phyloP scores from a whole-genome alignment of 257 asterid genomes.

The Salvia splendens region DNA sequence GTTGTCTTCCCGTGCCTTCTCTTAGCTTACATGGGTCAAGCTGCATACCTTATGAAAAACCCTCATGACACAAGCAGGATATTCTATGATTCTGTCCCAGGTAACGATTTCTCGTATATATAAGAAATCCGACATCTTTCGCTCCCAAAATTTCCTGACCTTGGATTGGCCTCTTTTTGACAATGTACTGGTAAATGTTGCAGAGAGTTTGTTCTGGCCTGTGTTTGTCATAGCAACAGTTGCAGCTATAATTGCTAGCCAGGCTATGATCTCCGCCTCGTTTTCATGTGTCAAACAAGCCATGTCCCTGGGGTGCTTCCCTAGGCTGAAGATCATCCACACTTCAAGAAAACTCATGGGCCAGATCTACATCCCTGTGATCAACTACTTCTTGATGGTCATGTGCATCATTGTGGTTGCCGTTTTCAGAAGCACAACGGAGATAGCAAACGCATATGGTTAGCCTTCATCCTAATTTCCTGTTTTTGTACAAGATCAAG shows the following conservation, averaged over 20 bases:
- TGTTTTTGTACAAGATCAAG: background rate
- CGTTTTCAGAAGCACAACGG: slow-evolving; percentile 76
- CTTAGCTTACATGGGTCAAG: slow-evolving; percentile 96
- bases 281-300: slow-evolving; percentile 94
- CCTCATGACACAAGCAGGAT: slow-evolving; percentile 60
- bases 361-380: slow-evolving; percentile 86
- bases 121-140: background rate
- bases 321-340: slow-evolving; percentile 86
- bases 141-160: background rate
- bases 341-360: slow-evolving; percentile 91
- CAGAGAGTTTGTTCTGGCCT: slow-evolving; percentile 92
- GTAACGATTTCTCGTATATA: slow-evolving; percentile 36
- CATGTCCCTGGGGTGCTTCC: slow-evolving; percentile 98
- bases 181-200: slow-evolving; percentile 24
- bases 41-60: slow-evolving; percentile 75
- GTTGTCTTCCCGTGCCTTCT: slow-evolving; percentile 95
- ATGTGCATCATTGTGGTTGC: slow-evolving; percentile 93
- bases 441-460: slow-evolving; percentile 95
- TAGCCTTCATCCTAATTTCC: slow-evolving; percentile 18
- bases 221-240: slow-evolving; percentile 75
- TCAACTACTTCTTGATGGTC: slow-evolving; percentile 90
- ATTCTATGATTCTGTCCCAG: slow-evolving; percentile 91
- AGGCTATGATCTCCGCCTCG: slow-evolving; percentile 98
- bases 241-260: slow-evolving; percentile 96
- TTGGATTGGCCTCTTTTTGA: slow-evolving; percentile 30